Conservation (phyloP, 768 basidiomycete species). For the Boletus insuetus region DNA sequence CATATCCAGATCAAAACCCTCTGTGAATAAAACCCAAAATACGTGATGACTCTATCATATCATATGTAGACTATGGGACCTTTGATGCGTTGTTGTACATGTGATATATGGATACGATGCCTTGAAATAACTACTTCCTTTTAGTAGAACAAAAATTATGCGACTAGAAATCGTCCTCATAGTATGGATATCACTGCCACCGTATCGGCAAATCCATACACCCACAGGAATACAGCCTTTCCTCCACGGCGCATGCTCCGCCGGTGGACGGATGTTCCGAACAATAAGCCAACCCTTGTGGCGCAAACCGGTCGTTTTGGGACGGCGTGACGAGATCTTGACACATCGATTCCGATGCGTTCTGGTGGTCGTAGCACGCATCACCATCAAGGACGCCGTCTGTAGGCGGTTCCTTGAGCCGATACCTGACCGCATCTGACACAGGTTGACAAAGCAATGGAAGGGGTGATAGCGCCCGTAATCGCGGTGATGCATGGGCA, state of each 20-base stretch:
- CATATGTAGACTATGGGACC: slow-evolving; percentile 7
- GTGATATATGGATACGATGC: slow-evolving; percentile 23
- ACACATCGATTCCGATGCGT: slow-evolving; percentile 18
- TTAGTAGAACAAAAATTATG: background rate
- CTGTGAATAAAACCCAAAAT: slow-evolving; percentile 11
- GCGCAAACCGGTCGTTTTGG: slow-evolving; percentile 18
- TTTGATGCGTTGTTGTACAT: slow-evolving; percentile 25
- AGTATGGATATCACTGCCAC: slow-evolving; percentile 20
- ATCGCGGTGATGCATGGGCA: background rate
- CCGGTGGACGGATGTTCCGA: slow-evolving; percentile 8
- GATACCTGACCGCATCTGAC: slow-evolving; percentile 32
- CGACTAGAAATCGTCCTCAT: background rate
- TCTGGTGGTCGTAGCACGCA: slow-evolving; percentile 11
- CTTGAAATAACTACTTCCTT: slow-evolving; percentile 16
- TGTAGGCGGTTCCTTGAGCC: slow-evolving; percentile 16
- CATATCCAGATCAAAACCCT: background rate
- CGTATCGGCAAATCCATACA: slow-evolving; percentile 16
- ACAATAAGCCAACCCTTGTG: slow-evolving; percentile 13
- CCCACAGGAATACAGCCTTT: slow-evolving; percentile 20
- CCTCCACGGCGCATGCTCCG: slow-evolving; percentile 18
- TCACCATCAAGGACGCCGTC: slow-evolving; percentile 1
- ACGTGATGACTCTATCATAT: slow-evolving; percentile 16
- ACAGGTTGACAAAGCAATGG: slow-evolving; percentile 35
- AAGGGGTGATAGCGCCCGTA: slow-evolving; percentile 25
- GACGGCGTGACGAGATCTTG: slow-evolving; percentile 11